These are phyloP conservation scores for Inga leiocalycina DNA, from an alignment of 306 rosid genomes.

Conservation along the genomic window DNA sequence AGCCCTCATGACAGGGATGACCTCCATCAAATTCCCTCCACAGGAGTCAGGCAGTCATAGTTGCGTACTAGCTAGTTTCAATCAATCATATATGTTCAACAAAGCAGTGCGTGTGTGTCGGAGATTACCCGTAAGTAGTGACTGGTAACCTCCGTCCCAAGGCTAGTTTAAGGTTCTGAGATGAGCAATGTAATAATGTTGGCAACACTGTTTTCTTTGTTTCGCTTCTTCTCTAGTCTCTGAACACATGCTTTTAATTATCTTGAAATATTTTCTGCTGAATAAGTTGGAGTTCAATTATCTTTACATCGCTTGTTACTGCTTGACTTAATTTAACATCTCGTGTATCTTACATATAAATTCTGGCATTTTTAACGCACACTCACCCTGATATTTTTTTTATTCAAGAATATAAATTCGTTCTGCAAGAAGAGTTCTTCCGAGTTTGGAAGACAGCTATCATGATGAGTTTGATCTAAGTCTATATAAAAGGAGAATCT, in stretches of 20 bases:
- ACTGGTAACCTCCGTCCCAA: background rate
- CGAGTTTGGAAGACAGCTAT: constrained; percentile 8
- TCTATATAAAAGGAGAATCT: background rate
- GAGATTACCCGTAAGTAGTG: background rate
- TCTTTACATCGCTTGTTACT: background rate
- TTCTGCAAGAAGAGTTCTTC: background rate
- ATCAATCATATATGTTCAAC: background rate
- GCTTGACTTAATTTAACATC: background rate
- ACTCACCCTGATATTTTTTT: background rate
- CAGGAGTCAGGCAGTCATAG: constrained; percentile 15
- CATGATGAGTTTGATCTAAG: background rate
- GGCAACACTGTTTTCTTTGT: constrained; percentile 9
- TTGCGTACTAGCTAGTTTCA: background rate
- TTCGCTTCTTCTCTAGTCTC: constrained; percentile 13
- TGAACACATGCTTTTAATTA: background rate
- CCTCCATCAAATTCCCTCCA: background rate
- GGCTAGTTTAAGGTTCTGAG: constrained; percentile 31
- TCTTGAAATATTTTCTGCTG: background rate
- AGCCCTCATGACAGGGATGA: constrained; percentile 28
- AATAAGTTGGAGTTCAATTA: background rate
- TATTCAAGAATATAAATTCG: constrained; percentile 10
- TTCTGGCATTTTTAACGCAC: background rate
- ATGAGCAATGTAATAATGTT: background rate
- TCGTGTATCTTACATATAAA: background rate
- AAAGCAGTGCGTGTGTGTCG: background rate